Conservation (phyloP, 306 rosid genomes). For the Calophaca sinica region DNA sequence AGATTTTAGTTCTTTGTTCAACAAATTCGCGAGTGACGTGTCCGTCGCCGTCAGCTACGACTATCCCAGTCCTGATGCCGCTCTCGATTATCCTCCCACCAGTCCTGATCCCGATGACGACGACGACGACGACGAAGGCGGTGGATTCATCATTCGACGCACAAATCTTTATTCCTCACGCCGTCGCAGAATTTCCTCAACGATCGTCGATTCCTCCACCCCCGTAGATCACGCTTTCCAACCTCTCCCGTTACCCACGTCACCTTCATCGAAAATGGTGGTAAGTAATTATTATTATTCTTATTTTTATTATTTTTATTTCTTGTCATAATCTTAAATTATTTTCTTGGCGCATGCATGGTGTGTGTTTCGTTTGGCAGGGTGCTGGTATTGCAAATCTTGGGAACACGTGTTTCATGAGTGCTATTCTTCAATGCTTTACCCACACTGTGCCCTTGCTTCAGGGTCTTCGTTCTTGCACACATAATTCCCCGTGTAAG, state of each 20-base stretch:
- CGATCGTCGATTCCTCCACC: too few species aligned
- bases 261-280: not conserved
- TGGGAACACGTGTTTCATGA: constrained; percentile 73
- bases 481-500: constrained; percentile 40
- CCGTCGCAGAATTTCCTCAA: too few species aligned
- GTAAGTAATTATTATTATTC: not conserved
- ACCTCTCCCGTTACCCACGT: not conserved
- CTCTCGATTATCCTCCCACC: too few species aligned
- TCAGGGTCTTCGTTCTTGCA: constrained; percentile 56
- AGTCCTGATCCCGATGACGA: too few species aligned
- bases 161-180: too few species aligned
- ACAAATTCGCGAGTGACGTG: too few species aligned
- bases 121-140: too few species aligned
- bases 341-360: not conserved
- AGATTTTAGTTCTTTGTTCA: too few species aligned
- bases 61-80: too few species aligned
- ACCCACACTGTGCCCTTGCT: constrained; percentile 70
- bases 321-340: not conserved
- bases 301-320: not conserved
- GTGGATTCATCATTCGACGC: too few species aligned
- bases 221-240: too few species aligned
- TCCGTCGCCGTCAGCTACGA: too few species aligned
- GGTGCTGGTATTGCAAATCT: constrained; percentile 75
- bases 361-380: constrained; percentile 41
- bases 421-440: constrained; percentile 72